Conservation (phyloP, 192 early-diverging fungal genomes). For the Phlyctochytrium planicorne region DNA sequence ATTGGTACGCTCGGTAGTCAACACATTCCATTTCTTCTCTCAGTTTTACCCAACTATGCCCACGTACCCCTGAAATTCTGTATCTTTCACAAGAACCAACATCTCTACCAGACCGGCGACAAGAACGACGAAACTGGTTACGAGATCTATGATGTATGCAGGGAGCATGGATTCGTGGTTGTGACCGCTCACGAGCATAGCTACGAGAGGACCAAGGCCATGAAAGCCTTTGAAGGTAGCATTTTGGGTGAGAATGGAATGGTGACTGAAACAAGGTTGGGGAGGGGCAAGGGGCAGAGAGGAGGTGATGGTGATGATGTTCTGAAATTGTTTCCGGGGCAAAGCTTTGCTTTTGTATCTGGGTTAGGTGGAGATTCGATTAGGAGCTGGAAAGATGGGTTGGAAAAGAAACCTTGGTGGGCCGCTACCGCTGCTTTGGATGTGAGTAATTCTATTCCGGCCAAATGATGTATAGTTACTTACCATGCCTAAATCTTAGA, state of each 20-base stretch:
- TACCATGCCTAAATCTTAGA: conserved; percentile 1
- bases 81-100: conserved; percentile 47
- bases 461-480: background rate
- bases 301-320: conserved; percentile 14
- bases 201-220: conserved; percentile 33
- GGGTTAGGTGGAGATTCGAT: conserved; percentile 44
- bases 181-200: conserved; percentile 40
- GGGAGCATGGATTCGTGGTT: conserved; percentile 37
- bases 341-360: conserved; percentile 35
- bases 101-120: conserved; percentile 34
- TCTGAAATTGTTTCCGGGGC: conserved; percentile 25
- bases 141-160: conserved; percentile 31
- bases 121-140: conserved; percentile 42
- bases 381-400: conserved; percentile 25
- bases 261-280: conserved; percentile 21
- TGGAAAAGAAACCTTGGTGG: conserved; percentile 37
- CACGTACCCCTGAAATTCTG: conserved; percentile 37
- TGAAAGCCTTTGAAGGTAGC: conserved; percentile 21
- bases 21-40: conserved; percentile 30
- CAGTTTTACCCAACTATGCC: conserved; percentile 16
- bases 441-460: background rate
- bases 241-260: background rate
- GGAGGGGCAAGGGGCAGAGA: background rate
- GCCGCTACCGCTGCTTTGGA: conserved; percentile 32
- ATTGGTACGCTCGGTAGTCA: conserved; percentile 34